phyloP scores from a whole-genome alignment of 139 green algal genomes.

The Mesotaenium endlicherianum region DNA sequence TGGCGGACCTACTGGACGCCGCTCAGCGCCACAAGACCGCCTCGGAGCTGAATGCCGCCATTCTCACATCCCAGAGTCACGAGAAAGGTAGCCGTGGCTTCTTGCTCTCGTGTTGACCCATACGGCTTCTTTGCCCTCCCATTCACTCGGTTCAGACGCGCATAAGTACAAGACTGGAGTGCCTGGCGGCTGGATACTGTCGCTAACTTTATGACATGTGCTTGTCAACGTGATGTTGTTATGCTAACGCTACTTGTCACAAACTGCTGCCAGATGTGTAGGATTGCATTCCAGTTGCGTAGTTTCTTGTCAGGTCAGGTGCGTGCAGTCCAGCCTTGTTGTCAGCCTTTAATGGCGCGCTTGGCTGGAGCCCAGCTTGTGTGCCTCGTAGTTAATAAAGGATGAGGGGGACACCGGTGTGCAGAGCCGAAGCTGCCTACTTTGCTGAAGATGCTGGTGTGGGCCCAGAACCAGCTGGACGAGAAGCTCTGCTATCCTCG shows the following conservation, averaged over 20 bases:
- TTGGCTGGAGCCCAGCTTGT: too few species aligned
- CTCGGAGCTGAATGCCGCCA: constrained; percentile 91
- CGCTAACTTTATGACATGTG: neutral
- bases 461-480: constrained; percentile 71
- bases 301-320: too few species aligned
- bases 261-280: too few species aligned
- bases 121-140: neutral
- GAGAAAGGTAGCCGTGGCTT: constrained; percentile 76
- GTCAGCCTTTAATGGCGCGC: too few species aligned
- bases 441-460: constrained; percentile 57
- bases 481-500: constrained; percentile 66
- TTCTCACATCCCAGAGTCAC: constrained; percentile 77
- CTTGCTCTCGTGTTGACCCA: neutral
- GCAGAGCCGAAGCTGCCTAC: constrained; percentile 47
- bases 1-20: constrained; percentile 83
- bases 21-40: constrained; percentile 89
- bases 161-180: neutral
- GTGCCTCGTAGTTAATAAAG: too few species aligned
- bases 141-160: neutral
- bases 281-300: too few species aligned
- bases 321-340: too few species aligned
- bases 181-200: too few species aligned
- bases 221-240: neutral
- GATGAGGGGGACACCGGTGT: too few species aligned
- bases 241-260: too few species aligned